These are phyloP conservation scores for Nitzschia sp. DNA, from an alignment of 108 stramenopile species.

Conservation along the genomic window DNA sequence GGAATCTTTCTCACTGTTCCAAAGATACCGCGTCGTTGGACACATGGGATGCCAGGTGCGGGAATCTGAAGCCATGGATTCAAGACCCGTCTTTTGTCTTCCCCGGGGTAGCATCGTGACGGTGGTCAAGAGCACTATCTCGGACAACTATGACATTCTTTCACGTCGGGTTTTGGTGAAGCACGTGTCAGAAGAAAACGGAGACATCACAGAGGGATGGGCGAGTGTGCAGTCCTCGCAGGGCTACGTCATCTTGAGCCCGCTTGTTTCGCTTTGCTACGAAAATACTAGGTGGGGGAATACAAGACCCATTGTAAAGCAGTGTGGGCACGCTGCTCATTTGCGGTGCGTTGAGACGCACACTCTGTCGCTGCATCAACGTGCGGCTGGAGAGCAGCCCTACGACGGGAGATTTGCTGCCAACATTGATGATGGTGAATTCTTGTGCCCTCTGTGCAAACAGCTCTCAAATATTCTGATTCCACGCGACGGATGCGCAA, in stretches of 20 bases:
- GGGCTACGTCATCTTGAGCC: constrained; percentile 86
- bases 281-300: constrained; percentile 82
- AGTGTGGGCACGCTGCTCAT: constrained; percentile 98
- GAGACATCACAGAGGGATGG: constrained; percentile 70
- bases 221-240: constrained; percentile 86
- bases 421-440: constrained; percentile 91
- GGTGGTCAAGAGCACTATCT: constrained; percentile 60
- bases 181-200: constrained; percentile 47
- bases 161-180: constrained; percentile 80
- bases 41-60: constrained; percentile 90
- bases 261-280: constrained; percentile 73
- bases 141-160: constrained; percentile 73
- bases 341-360: constrained; percentile 91
- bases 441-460: constrained; percentile 97
- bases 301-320: constrained; percentile 82
- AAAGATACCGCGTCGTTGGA: constrained; percentile 80
- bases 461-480: constrained; percentile 93
- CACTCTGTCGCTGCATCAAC: constrained; percentile 86
- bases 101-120: constrained; percentile 82
- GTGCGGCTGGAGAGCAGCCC: constrained; percentile 75
- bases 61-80: constrained; percentile 82
- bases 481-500: constrained; percentile 68
- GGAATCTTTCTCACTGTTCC: constrained; percentile 32
- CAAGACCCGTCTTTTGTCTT: constrained; percentile 73
- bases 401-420: constrained; percentile 92